These are phyloP conservation scores for Paraphoma chrysanthemicola DNA, from an alignment of 2,329 filamentous ascomycete genomes.

Conservation along the genomic window DNA sequence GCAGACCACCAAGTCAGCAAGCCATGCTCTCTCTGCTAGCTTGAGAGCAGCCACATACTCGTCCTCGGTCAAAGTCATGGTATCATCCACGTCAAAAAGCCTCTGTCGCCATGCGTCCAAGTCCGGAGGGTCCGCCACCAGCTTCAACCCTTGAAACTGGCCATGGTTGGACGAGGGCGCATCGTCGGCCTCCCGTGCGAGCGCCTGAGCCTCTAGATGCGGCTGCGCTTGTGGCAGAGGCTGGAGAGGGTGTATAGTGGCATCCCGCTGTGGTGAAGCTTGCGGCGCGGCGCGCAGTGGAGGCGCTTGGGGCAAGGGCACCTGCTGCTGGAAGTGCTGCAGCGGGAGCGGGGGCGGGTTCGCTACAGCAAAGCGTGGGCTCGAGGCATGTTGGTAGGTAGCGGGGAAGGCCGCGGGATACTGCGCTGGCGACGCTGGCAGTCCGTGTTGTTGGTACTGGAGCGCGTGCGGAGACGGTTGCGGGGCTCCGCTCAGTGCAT, in stretches of 20 bases:
- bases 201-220: conserved; percentile 7
- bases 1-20: not conserved
- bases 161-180: conserved; percentile 56
- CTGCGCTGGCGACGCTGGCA: conserved; percentile 25
- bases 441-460: conserved; percentile 46
- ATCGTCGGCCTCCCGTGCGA: conserved; percentile 23
- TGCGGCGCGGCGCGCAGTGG: conserved; percentile 15
- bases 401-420: conserved; percentile 29
- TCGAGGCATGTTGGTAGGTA: conserved; percentile 32
- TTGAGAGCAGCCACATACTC: conserved; percentile 59
- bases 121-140: conserved; percentile 71
- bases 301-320: conserved; percentile 21
- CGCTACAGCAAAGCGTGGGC: conserved; percentile 31
- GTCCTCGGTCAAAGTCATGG: conserved; percentile 74
- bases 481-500: conserved; percentile 24
- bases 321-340: conserved; percentile 25
- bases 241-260: conserved; percentile 13
- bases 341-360: conserved; percentile 22
- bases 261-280: not conserved
- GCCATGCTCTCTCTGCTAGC: too few relatives aligned
- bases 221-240: conserved; percentile 19
- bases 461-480: conserved; percentile 29
- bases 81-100: conserved; percentile 77
- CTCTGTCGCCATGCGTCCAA: conserved; percentile 73
- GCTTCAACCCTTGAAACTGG: conserved; percentile 60